Evolutionary conservation across 108 stramenopile genomes (phyloP).

Genomic region (Pelagomonas calceolata): DNA sequence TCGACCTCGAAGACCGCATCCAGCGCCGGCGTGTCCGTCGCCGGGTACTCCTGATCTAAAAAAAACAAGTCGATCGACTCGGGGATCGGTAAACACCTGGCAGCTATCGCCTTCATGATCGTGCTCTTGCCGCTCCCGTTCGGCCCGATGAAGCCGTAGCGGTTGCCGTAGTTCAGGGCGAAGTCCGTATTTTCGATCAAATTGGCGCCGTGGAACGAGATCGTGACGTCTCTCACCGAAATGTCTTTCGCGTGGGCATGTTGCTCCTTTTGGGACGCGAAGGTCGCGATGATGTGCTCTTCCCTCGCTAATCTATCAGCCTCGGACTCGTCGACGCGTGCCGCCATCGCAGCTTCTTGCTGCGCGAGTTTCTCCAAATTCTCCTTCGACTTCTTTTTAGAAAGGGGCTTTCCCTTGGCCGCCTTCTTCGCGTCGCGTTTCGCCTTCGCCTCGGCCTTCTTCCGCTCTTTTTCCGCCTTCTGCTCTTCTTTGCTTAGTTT

Average conservation of each 20-base stretch:
- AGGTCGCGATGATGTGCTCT: conserved; percentile 68
- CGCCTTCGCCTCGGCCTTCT: conserved; percentile 73
- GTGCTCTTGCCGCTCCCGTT: conserved; percentile 75
- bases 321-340: conserved; percentile 50
- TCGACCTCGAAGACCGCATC: conserved; percentile 89
- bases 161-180: conserved; percentile 82
- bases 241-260: conserved; percentile 88
- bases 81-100: conserved; percentile 89
- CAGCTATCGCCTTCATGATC: conserved; percentile 89
- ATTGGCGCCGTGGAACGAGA: conserved; percentile 77
- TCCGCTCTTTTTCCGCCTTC: conserved; percentile 17
- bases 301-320: conserved; percentile 50
- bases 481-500: conserved; percentile 71
- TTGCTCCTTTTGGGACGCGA: conserved; percentile 55
- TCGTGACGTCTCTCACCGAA: conserved; percentile 83
- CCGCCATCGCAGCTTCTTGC: conserved; percentile 13
- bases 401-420: conserved; percentile 22
- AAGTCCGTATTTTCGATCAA: conserved; percentile 74
- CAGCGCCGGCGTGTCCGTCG: conserved; percentile 84
- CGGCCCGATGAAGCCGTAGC: conserved; percentile 77
- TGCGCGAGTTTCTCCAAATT: conserved; percentile 10
- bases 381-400: conserved; percentile 9
- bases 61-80: conserved; percentile 90
- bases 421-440: conserved; percentile 70
- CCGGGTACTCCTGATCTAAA: conserved; percentile 83